These are phyloP conservation scores for Eutypa lata DNA, from an alignment of 2,329 filamentous ascomycete genomes.

Conservation along the genomic window DNA sequence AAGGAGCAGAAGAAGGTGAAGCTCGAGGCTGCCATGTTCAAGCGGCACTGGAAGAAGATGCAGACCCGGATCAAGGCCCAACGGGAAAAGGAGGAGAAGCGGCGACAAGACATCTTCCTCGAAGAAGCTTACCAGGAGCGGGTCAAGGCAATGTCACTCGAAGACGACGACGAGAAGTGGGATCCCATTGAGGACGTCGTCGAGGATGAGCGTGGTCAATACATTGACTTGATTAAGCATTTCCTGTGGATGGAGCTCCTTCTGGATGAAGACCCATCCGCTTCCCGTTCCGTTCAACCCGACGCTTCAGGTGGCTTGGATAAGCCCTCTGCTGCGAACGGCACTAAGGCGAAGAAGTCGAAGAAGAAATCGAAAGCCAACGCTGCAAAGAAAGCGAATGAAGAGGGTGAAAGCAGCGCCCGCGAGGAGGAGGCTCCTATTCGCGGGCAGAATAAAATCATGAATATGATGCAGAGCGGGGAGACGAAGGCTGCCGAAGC, in stretches of 20 bases:
- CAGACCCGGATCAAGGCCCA: constrained; percentile 35
- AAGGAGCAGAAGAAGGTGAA: constrained; percentile 48
- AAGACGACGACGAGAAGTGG: constrained; percentile 37
- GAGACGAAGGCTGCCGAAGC: constrained; percentile 2
- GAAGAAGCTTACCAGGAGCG: constrained; percentile 40
- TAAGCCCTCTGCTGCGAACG: constrained; percentile 9
- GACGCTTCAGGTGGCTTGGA: neutral
- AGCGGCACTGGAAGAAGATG: constrained; percentile 42
- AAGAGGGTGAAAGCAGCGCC: neutral
- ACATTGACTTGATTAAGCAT: constrained; percentile 41
- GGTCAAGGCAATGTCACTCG: constrained; percentile 22
- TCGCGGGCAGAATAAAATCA: constrained; percentile 13
- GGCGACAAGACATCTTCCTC: constrained; percentile 41
- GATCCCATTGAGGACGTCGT: constrained; percentile 46
- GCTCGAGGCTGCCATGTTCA: constrained; percentile 44
- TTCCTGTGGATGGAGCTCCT: constrained; percentile 39
- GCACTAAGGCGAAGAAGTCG: constrained; percentile 25
- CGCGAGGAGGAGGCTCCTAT: neutral
- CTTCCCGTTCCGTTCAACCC: constrained; percentile 1
- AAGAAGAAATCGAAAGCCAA: constrained; percentile 29
- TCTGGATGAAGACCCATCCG: constrained; percentile 9
- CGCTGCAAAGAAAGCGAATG: constrained; percentile 5
- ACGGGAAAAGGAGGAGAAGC: constrained; percentile 37
- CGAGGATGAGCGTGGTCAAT: constrained; percentile 41
- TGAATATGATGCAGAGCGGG: constrained; percentile 14